These are phyloP conservation scores for Aspergillus hancockii DNA, from an alignment of 495 filamentous ascomycete species.

Conservation along the genomic window DNA sequence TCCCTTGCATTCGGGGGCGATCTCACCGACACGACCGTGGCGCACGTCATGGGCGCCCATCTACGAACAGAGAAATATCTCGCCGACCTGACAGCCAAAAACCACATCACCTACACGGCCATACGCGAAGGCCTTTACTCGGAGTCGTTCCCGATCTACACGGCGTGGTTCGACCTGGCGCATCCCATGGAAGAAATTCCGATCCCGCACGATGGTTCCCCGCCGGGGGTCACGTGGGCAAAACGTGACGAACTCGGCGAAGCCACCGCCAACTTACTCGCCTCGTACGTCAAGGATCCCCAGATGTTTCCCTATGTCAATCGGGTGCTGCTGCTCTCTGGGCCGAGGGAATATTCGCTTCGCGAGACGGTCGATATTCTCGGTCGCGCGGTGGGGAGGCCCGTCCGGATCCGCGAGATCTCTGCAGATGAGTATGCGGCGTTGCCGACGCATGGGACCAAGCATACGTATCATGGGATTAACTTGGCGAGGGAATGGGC, in stretches of 20 bases:
- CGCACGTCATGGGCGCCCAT: slow-evolving; percentile 70
- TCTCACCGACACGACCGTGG: slow-evolving; percentile 44
- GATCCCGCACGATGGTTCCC: slow-evolving; percentile 51
- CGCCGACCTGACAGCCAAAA: slow-evolving; percentile 20
- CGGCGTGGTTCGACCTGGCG: slow-evolving; percentile 55
- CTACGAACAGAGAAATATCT: slow-evolving; percentile 63
- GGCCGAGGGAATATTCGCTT: slow-evolving; percentile 35
- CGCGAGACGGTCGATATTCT: slow-evolving; percentile 39
- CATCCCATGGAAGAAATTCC: slow-evolving; percentile 38
- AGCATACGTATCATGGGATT: slow-evolving; percentile 24
- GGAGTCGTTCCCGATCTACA: slow-evolving; percentile 70
- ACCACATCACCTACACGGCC: slow-evolving; percentile 44
- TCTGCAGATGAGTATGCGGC: slow-evolving; percentile 40
- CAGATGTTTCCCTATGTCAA: slow-evolving; percentile 31
- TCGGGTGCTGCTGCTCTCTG: slow-evolving; percentile 37
- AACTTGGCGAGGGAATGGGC: slow-evolving; percentile 30
- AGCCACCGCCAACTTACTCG: slow-evolving; percentile 41
- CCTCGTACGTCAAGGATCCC: slow-evolving; percentile 21
- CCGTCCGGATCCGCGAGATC: slow-evolving; percentile 30
- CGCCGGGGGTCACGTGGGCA: slow-evolving; percentile 52
- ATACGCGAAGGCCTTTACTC: slow-evolving; percentile 67
- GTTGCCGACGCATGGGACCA: slow-evolving; percentile 16
- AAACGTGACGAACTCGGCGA: slow-evolving; percentile 54
- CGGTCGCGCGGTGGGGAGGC: slow-evolving; percentile 28
- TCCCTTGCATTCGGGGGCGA: slow-evolving; percentile 59